Evolutionary conservation across 2,329 filamentous ascomycete species (phyloP), one percentile per base, ranked within the genome.

Genomic region (Claviceps spartinae): DNA sequence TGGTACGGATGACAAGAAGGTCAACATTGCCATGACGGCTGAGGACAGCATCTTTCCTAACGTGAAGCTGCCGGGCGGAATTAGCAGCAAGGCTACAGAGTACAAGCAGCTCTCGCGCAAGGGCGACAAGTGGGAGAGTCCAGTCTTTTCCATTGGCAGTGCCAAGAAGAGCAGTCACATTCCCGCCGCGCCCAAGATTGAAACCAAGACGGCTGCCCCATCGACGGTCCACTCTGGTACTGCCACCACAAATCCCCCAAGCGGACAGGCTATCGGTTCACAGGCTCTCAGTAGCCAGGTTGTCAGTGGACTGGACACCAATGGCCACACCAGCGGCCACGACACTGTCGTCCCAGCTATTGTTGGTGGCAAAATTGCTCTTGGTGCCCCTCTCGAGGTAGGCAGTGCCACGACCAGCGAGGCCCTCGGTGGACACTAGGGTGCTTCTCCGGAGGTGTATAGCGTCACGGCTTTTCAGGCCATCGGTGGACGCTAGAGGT

Each of bases 101-200:
- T 97, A 94, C 77, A 88, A 82, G 72, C 82, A 96, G 22, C 77
- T 95, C 53, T 88, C 91, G 8, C 75, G 74, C 59, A 88, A 93
- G 79, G 93, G 93, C 50, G 86, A 95, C 52, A 84, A 82, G 67
- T 98, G 93, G 93, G 85, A 95, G 75, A 94, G 86, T 55, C 88
- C 91, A 9, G 82, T 98, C 62, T 98, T 98, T 74, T 84, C 81
- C 54, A 85, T 97, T 60, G 91, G 93, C 47, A 78, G 72, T 44
- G 89, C 90, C 11, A 74, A 78, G 52, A 82, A 84, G 69, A 88
- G 86, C 43, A 76, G 70, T 24, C 79, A 85, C 61, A 76, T 96
- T 44, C 89, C 90, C 1, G 65, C 62, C n/a, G 71, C 75, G 2
- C 77, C 77, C 24, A 65, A 69, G 52, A 69, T 81, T 13, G 66